phyloP scores from a whole-genome alignment of 2,329 filamentous ascomycete genomes.

The Grosmannia clavigera region DNA sequence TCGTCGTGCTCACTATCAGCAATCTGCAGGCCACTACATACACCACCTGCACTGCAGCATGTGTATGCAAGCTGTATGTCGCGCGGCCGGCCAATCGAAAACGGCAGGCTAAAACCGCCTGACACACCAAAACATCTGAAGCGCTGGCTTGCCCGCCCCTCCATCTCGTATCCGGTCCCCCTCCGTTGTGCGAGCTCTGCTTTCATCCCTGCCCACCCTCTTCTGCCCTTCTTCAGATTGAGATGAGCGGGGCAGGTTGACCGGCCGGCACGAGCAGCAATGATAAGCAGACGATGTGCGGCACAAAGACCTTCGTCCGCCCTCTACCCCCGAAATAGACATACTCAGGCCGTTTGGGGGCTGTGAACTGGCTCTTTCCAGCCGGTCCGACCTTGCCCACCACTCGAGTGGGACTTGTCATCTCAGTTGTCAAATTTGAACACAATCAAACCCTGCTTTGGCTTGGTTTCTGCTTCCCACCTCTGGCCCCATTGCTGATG shows the following conservation, averaged over 20 bases:
- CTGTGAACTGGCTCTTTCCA: background rate
- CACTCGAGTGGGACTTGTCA: background rate
- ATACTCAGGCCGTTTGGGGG: background rate
- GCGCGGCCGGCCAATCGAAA: conserved; percentile 11
- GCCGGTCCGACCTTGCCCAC: background rate
- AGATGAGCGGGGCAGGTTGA: background rate
- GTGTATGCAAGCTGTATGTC: conserved; percentile 8
- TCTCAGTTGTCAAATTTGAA: background rate
- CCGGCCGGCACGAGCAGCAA: background rate
- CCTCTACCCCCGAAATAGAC: too few relatives aligned
- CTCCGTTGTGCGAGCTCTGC: background rate
- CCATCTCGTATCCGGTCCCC: conserved; percentile 3
- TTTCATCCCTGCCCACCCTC: background rate
- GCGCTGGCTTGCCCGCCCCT: conserved; percentile 1
- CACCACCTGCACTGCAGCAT: conserved; percentile 10
- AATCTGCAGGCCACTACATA: conserved; percentile 7
- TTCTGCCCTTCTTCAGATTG: background rate
- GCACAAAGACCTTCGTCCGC: background rate
- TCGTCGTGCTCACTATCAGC: background rate
- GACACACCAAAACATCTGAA: conserved; percentile 9
- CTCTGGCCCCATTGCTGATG: background rate
- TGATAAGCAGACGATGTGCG: background rate
- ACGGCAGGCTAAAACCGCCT: conserved; percentile 11
- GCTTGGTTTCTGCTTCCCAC: background rate
- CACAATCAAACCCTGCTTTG: too few relatives aligned